Evolutionary conservation across 2,329 filamentous ascomycete species (phyloP).

Genomic region (Blumeriella jaapii): DNA sequence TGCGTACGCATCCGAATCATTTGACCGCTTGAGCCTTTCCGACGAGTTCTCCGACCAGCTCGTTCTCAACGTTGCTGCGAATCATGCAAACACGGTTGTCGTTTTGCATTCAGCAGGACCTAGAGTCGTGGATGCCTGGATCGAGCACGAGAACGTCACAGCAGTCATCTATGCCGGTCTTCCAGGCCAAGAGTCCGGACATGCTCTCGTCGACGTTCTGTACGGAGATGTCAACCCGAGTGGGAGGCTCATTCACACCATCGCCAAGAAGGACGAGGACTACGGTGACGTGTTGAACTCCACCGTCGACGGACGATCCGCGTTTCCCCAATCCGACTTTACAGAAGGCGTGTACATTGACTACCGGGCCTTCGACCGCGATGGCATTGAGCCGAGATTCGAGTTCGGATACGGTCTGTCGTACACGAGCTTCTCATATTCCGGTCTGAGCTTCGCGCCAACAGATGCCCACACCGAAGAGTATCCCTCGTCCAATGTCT

Average conservation of each 20-base stretch:
- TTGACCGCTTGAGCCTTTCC: conserved; percentile 46
- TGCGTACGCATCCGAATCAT: conserved; percentile 60
- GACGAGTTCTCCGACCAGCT: conserved; percentile 35
- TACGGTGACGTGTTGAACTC: conserved; percentile 30
- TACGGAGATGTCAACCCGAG: conserved; percentile 46
- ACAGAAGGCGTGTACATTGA: conserved; percentile 39
- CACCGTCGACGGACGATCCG: conserved; percentile 25
- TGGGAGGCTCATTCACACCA: conserved; percentile 41
- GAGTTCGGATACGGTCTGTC: conserved; percentile 40
- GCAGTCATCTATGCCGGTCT: conserved; percentile 49
- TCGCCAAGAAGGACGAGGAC: conserved; percentile 38
- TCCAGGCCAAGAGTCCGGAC: conserved; percentile 50
- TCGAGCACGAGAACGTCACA: conserved; percentile 48
- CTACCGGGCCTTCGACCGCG: conserved; percentile 40
- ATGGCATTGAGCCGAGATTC: conserved; percentile 27
- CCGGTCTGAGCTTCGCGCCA: conserved; percentile 9
- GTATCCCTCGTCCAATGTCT: neutral
- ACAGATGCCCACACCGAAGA: conserved; percentile 6
- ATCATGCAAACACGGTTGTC: conserved; percentile 51
- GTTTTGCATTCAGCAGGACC: conserved; percentile 52
- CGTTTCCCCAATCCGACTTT: conserved; percentile 9
- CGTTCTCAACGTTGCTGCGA: conserved; percentile 43
- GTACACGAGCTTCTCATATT: conserved; percentile 40
- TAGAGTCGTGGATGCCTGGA: conserved; percentile 38
- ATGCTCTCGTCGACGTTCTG: conserved; percentile 47